Evolutionary conservation across 139 green algal species (phyloP), one percentile per base, ranked within the genome.

Genomic region (Picochlorum costavermella): DNA sequence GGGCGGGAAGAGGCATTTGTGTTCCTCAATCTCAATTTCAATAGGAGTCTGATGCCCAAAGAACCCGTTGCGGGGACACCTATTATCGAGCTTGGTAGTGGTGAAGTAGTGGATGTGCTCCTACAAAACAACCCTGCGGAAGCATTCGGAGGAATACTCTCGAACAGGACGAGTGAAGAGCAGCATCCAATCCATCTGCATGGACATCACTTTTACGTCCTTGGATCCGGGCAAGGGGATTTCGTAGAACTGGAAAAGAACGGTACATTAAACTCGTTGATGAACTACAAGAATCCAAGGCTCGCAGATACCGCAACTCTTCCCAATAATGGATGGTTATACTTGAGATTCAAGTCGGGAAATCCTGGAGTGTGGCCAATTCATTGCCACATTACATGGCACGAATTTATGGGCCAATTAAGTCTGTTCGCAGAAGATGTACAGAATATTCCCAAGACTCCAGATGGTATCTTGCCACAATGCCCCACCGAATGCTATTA

Each of bases 131-230:
- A 76, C 69, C 28, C 59, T 13, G 60, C 74, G 10, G 53, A 62
- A 60, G n/a, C 23, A 25, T 62, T 51, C 33, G 71, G 71, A 56
- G 69, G 73, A 13, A 58, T 46, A 33, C 33, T 49, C 23, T 2
- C 59, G 46, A 71, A 61, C 16, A 71, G 76, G 33, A 74, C 49
- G 29, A 60, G 62, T 28, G 55, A 37, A 20, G 71, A 84, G 70
- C 69, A 82, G 66, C 81, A 87, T 57, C 61, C 75, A 49, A 81
- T 85, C 44, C 81, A 87, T 74, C 28, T 86, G 31, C 81, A 87
- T 56, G 81, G 81, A 36, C 67, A 79, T 69, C 51, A 65, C 16
- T 80, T 84, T 58, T 82, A 69, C 69, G 57, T 84, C 25, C 61
- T 79, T 25, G 70, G 31, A 12, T 65, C 25, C 26, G 70, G 70